Percentiles rank a stretch among this genome's conserved stretches.
These are phyloP conservation scores for Backusella psychrophila DNA, from an alignment of 192 early-diverging fungal species.

Conservation along the genomic window DNA sequence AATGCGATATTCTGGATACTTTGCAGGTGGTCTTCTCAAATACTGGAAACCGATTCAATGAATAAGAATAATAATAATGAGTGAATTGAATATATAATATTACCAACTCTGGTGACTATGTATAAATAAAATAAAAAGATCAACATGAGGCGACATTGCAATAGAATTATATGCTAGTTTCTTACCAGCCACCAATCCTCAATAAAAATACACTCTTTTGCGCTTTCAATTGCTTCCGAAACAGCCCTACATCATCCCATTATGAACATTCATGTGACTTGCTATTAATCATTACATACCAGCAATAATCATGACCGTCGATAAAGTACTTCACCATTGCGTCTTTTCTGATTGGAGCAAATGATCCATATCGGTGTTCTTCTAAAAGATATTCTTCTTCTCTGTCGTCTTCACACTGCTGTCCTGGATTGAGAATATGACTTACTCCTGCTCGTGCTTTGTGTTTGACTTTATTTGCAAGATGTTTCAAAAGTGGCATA, in stretches of 20 bases:
- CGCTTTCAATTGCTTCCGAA: conserved; percentile 67
- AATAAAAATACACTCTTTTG: conserved; percentile 63
- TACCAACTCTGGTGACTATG: conserved; percentile 29
- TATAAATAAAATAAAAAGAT: conserved; percentile 10
- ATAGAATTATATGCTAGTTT: not conserved
- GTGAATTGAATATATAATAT: not conserved
- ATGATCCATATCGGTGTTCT: conserved; percentile 64
- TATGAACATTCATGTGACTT: not conserved
- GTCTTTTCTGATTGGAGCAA: conserved; percentile 70
- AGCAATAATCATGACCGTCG: conserved; percentile 79
- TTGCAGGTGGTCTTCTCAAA: conserved; percentile 67
- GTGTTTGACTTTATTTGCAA: conserved; percentile 12
- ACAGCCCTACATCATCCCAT: conserved; percentile 39
- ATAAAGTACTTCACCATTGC: conserved; percentile 70
- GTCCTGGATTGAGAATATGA: conserved; percentile 23
- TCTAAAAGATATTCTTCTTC: conserved; percentile 37
- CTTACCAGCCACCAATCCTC: conserved; percentile 83
- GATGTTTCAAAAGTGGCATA: conserved; percentile 13
- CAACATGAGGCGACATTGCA: not conserved
- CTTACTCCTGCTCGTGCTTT: not conserved
- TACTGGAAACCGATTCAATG: conserved; percentile 40
- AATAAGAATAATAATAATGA: no score
- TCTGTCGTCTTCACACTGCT: conserved; percentile 39
- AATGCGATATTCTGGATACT: conserved; percentile 75
- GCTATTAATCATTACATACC: conserved; percentile 12